Evolutionary conservation across 2,329 filamentous ascomycete species (phyloP).

Genomic region (Penicillium crustosum): DNA sequence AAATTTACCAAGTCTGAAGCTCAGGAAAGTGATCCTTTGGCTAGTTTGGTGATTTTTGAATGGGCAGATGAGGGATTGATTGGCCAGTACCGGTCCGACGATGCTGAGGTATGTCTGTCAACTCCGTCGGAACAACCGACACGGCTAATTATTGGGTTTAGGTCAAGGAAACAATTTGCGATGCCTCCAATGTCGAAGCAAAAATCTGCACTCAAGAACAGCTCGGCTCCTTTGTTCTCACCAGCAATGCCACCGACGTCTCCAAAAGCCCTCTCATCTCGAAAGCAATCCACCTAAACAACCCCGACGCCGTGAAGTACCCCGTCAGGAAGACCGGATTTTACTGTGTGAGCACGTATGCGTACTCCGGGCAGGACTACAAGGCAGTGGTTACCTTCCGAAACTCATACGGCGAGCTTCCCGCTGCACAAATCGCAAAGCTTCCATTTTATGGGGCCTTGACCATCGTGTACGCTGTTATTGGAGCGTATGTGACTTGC

Average conservation of each 20-base stretch:
- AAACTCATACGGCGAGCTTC: conserved; percentile 94
- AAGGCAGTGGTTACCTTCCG: conserved; percentile 83
- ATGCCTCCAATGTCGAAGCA: conserved; percentile 65
- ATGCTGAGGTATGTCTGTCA: conserved; percentile 52
- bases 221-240: conserved; percentile 79
- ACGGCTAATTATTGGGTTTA: conserved; percentile 34
- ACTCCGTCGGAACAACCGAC: background rate
- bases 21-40: conserved; percentile 67
- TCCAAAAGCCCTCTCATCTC: conserved; percentile 74
- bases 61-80: conserved; percentile 83
- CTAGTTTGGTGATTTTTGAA: conserved; percentile 88
- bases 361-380: conserved; percentile 68
- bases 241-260: conserved; percentile 69
- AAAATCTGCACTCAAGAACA: conserved; percentile 74
- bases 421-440: conserved; percentile 93
- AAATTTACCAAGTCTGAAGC: conserved; percentile 68
- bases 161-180: conserved; percentile 72
- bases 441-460: conserved; percentile 95
- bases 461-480: conserved; percentile 87
- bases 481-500: conserved; percentile 60
- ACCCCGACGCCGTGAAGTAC: conserved; percentile 72
- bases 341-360: conserved; percentile 84
- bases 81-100: conserved; percentile 62
- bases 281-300: conserved; percentile 76
- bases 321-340: conserved; percentile 87